phyloP scores from a whole-genome alignment of 306 rosid genomes.

The Ammopiptanthus mongolicus region DNA sequence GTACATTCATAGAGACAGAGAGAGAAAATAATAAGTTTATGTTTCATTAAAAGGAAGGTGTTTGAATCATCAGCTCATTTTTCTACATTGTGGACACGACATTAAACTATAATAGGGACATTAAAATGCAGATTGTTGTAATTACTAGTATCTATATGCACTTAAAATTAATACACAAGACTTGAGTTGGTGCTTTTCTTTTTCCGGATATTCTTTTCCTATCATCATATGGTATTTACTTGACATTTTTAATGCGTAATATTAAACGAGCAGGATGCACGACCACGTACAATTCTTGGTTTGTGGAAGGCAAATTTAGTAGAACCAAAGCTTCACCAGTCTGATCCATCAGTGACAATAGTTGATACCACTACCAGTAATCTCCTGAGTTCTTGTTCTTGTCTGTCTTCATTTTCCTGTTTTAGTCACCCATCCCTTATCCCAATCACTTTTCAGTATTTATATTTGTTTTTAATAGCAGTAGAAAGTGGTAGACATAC shows the following conservation, averaged over 20 bases:
- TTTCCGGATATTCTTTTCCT: not conserved
- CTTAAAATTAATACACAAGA: not conserved
- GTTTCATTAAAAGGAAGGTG: not conserved
- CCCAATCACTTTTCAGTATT: conserved; percentile 3
- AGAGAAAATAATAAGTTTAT: not conserved
- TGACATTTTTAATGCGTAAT: conserved; percentile 5
- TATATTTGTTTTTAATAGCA: conserved; percentile 25
- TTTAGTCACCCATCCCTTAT: not conserved
- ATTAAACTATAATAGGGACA: not conserved
- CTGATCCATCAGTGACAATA: conserved; percentile 80
- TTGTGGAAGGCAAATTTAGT: conserved; percentile 86
- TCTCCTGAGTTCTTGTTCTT: conserved; percentile 12
- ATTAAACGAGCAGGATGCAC: conserved; percentile 68
- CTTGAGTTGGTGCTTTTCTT: conserved; percentile 10
- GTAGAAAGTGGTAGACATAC: conserved; percentile 3
- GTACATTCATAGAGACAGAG: not conserved
- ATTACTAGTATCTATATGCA: not conserved
- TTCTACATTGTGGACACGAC: not conserved
- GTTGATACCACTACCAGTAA: conserved; percentile 52
- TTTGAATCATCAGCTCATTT: not conserved
- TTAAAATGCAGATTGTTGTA: not conserved
- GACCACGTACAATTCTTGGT: conserved; percentile 60
- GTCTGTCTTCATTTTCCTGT: not conserved
- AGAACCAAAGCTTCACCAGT: conserved; percentile 63
- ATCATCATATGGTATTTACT: conserved; percentile 8